Percentiles rank a stretch among this genome's conserved stretches.
These are phyloP conservation scores for Aspergillus haitiensis DNA, from an alignment of 495 filamentous ascomycete genomes.

Conservation along the genomic window DNA sequence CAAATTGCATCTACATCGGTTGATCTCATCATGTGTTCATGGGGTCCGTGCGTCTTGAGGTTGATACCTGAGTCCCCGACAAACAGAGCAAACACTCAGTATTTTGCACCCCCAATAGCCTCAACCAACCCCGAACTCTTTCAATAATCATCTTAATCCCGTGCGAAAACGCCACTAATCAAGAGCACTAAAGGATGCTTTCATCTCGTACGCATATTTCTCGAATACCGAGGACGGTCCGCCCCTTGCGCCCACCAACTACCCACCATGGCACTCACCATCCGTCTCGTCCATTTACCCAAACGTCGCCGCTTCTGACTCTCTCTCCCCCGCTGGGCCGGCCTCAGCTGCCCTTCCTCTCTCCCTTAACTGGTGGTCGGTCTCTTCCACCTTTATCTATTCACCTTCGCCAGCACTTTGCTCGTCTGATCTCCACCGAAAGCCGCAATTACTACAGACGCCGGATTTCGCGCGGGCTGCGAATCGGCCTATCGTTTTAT, in stretches of 20 bases:
- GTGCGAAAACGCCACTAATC: background rate
- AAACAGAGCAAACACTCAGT: background rate
- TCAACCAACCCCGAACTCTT: background rate
- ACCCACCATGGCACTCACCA: slow-evolving; percentile 3
- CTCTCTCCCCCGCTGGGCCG: slow-evolving; percentile 52
- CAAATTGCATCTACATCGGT: background rate
- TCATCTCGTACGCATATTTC: slow-evolving; percentile 22
- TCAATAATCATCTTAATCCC: background rate
- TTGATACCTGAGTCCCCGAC: background rate
- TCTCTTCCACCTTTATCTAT: slow-evolving; percentile 40
- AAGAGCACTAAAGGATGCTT: slow-evolving; percentile 23
- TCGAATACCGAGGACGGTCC: slow-evolving; percentile 35
- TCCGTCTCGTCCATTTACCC: slow-evolving; percentile 43
- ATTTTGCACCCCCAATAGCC: background rate
- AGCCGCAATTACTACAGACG: slow-evolving; percentile 64
- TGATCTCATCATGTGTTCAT: background rate
- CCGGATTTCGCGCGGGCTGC: slow-evolving; percentile 61
- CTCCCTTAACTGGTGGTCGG: slow-evolving; percentile 44
- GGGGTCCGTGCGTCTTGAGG: background rate
- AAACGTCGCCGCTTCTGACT: slow-evolving; percentile 48
- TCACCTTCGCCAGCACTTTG: slow-evolving; percentile 54
- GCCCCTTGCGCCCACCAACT: slow-evolving; percentile 17
- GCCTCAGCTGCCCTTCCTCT: slow-evolving; percentile 81
- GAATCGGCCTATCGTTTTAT: slow-evolving; percentile 55
- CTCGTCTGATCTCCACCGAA: slow-evolving; percentile 76